phyloP scores from a whole-genome alignment of 2,329 filamentous ascomycete species.

The Aspergillus jensenii region DNA sequence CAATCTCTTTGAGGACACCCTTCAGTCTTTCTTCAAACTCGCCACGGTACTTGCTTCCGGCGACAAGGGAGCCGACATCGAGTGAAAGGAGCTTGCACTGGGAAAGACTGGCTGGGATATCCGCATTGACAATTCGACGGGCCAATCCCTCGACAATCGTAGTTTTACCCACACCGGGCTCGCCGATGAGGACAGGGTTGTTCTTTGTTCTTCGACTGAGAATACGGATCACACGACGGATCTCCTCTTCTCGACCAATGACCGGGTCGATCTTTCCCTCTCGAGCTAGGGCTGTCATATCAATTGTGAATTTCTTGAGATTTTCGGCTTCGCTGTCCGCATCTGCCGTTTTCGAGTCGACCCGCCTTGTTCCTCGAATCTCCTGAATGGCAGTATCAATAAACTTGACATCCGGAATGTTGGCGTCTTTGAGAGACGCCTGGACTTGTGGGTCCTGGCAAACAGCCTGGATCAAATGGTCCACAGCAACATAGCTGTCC shows the following conservation, averaged over 20 bases:
- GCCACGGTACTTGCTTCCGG: constrained; percentile 96
- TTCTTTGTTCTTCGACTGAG: constrained; percentile 94
- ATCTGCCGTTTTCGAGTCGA: constrained; percentile 95
- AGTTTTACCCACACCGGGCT: constrained; percentile 97
- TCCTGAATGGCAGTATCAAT: constrained; percentile 87
- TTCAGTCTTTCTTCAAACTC: constrained; percentile 99
- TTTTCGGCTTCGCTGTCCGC: constrained; percentile 90
- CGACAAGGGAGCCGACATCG: constrained; percentile 91
- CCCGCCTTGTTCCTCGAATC: constrained; percentile 87
- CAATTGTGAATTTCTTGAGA: constrained; percentile 95
- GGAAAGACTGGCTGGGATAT: constrained; percentile 93
- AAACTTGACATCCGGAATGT: constrained; percentile 86
- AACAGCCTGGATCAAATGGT: constrained; percentile 86
- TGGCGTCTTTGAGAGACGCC: constrained; percentile 74
- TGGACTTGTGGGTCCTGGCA: constrained; percentile 77
- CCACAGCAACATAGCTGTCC: constrained; percentile 89
- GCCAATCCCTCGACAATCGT: constrained; percentile 96
- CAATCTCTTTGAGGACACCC: constrained; percentile 94
- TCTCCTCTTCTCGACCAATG: constrained; percentile 95
- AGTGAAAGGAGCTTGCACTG: constrained; percentile 92
- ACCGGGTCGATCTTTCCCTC: constrained; percentile 98
- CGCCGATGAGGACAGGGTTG: constrained; percentile 96
- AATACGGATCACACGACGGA: constrained; percentile 86
- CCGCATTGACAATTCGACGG: constrained; percentile 91
- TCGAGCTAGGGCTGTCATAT: constrained; percentile 94